Base-by-base conservation (phyloP, 208 protist genomes). In the Trypanosoma congolense region DNA sequence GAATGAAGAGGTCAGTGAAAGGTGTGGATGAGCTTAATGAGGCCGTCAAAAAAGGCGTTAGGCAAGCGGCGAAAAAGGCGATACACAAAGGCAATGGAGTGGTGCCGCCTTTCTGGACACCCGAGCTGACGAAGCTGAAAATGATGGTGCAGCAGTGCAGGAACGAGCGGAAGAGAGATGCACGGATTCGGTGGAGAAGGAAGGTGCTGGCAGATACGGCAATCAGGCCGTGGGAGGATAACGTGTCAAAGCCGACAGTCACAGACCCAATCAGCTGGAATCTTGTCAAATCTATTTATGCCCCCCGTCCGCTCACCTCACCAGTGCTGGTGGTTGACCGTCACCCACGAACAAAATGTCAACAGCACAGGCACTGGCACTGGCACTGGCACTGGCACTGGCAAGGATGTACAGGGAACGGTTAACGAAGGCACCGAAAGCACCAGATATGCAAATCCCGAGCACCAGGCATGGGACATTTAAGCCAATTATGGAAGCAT, bases 31-130 rank as follows among this genome's bases (percentile, higher is more conserved):
- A 14, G 6, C 6, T 43, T 26, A 30, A 47, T 14, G 21, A 33
- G 3, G 3, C 14, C 18, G 18, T 59, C 26, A 24, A n/a, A 22
- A 46, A 21, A n/a, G 41, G 18, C 1, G 48, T 59, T 12, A 31
- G 41, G 2, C 19, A 14, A 5, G 41, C 53, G 12, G 25, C 41
- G 3, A 47, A 16, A 16, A 46, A 24, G 12, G 19, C 19, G 12
- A 3, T 36, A 46, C 0, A 26, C 40, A 28, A 33, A 40, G n/a
- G 56, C 12, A 48, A 41, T 40, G 3, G 36, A 4, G 10, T 28
- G n/a, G 22, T 26, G 14, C 35, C 54, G 18, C 54, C 54, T 4
- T 45, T 48, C 4, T 69, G 44, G 62, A 56, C 62, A 0, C 35
- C 35, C 14, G 62, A 69, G 28, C 30, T 60, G 1, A 33, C 3